Evolutionary conservation across 495 filamentous ascomycete species (phyloP).

Genomic region (Collariella sp.): DNA sequence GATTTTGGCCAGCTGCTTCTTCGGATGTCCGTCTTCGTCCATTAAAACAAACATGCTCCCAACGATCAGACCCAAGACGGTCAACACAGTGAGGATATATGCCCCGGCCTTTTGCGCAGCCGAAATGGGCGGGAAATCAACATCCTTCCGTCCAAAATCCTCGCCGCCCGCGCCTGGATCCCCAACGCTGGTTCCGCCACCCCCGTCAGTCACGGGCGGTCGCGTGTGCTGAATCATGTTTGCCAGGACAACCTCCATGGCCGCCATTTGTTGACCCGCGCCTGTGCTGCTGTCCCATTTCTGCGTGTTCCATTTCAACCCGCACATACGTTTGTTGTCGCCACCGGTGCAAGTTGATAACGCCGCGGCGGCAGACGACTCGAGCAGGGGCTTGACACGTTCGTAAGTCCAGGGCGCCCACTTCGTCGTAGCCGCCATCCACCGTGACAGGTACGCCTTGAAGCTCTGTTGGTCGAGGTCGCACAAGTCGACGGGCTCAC

Average conservation of each 20-base stretch:
- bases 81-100: constrained; percentile 46
- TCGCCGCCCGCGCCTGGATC: constrained; percentile 56
- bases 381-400: constrained; percentile 53
- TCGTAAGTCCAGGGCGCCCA: constrained; percentile 56
- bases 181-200: constrained; percentile 68
- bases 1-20: constrained; percentile 4
- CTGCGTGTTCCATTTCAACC: constrained; percentile 56
- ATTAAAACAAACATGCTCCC: constrained; percentile 30
- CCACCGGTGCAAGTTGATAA: constrained; percentile 56
- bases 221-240: constrained; percentile 42
- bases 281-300: constrained; percentile 50
- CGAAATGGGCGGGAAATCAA: constrained; percentile 30
- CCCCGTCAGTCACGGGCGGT: constrained; percentile 53
- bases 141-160: constrained; percentile 28
- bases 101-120: constrained; percentile 52
- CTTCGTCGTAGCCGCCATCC: constrained; percentile 65
- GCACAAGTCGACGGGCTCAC: constrained; percentile 55
- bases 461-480: constrained; percentile 69
- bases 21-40: constrained; percentile 20
- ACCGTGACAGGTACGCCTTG: constrained; percentile 69
- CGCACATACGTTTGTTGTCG: constrained; percentile 55
- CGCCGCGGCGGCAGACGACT: constrained; percentile 55
- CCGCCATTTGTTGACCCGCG: constrained; percentile 64
- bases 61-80: constrained; percentile 25
- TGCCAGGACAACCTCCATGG: constrained; percentile 56